Base-by-base conservation (phyloP, 176 grass and related monocot genomes). In the Carex parvula region DNA sequence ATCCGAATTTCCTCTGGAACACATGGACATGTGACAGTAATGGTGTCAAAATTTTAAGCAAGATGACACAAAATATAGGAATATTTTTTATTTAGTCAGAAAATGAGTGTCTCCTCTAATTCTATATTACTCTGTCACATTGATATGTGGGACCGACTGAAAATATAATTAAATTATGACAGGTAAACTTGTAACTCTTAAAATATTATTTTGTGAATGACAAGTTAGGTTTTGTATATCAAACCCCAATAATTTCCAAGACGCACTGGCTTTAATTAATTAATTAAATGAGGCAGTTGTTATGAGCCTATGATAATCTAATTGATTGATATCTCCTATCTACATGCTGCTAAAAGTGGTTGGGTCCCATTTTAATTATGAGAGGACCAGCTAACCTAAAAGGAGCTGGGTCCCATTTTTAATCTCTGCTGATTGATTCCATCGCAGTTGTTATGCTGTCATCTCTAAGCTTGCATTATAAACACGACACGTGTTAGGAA, bases 341-440 rank as follows among this genome's bases (percentile, higher is more conserved):
- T 11, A 50, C 5, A 53, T 53, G 44, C 70, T 74, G 65, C 65
- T 69, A 69, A 53, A 52, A 26, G 44, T 13, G 15, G 70, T 1
- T 5, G 18, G 70, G 44, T 74, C 70, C 70, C n/a, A 26, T 74
- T 17, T 24, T 52, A 52, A 74, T 53, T 74, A 74, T 74, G 70
- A 74, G 44, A 74, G 70, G 14, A 74, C 1, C 70, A 53, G 21
- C 70, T 26, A 75, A 53, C 70, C 70, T 53, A 74, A 70, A 70
- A 70, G 17, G 37, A 42, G 16, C 3, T n/a, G 17, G 15, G 33
- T 35, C 17, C 62, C 67, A 9, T 2, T 18, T 18, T 37, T n/a
- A 41, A 42, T 70, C 12, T 17, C 2, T 48, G 9, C 21, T 46
- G 7, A 72, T 72, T 73, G 41, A 46, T 55, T 39, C 37, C 33